phyloP scores from a whole-genome alignment of 192 early-diverging fungal genomes.

The Backusella parvicylindrica region DNA sequence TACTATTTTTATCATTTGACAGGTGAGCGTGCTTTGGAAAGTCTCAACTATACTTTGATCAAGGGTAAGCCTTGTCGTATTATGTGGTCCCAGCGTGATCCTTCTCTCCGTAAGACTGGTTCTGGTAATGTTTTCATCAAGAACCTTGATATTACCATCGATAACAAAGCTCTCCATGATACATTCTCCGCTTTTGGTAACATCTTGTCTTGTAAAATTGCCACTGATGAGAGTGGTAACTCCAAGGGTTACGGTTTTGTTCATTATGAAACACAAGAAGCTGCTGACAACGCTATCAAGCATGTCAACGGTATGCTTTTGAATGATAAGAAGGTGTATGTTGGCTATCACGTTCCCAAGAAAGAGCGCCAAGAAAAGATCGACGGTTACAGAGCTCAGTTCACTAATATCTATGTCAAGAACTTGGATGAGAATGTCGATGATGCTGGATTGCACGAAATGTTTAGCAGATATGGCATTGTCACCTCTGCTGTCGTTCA shows the following conservation, averaged over 20 bases:
- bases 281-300: constrained; percentile 93
- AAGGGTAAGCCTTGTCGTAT: constrained; percentile 95
- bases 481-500: constrained; percentile 81
- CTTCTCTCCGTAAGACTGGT: constrained; percentile 84
- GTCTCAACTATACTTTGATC: constrained; percentile 93
- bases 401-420: constrained; percentile 99
- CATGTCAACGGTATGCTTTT: constrained; percentile 99
- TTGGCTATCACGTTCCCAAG: constrained; percentile 88
- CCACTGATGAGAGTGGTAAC: constrained; percentile 67
- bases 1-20: too few relatives aligned
- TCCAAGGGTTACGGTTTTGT: constrained; percentile 98
- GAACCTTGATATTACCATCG: constrained; percentile 94
- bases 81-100: constrained; percentile 99
- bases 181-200: constrained; percentile 96
- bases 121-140: constrained; percentile 99
- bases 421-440: constrained; percentile 81
- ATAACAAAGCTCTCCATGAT: constrained; percentile 99
- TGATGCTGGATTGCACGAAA: constrained; percentile 70
- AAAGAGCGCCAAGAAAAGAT: constrained; percentile 90
- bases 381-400: constrained; percentile 84
- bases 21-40: constrained; percentile 88
- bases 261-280: constrained; percentile 94
- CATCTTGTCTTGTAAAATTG: constrained; percentile 98
- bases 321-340: constrained; percentile 94
- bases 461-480: constrained; percentile 78